Conservation (phyloP, 768 basidiomycete species). For the Suillus bovinus region DNA sequence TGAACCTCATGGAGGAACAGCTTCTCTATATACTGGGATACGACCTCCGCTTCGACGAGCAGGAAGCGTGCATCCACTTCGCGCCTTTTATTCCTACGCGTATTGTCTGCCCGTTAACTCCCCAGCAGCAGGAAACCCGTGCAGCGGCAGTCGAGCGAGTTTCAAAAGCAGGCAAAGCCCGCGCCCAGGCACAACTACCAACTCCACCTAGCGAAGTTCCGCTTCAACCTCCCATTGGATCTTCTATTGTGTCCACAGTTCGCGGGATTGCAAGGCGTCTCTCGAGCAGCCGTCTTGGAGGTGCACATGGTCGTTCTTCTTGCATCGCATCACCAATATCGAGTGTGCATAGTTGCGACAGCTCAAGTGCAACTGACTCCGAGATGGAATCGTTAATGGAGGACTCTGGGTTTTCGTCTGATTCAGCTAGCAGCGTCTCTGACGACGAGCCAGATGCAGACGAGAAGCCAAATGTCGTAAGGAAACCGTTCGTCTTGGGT, state of each 20-base stretch:
- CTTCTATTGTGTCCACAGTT: conserved; percentile 53
- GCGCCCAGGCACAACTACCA: conserved; percentile 48
- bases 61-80: conserved; percentile 72
- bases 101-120: conserved; percentile 21
- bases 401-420: conserved; percentile 57
- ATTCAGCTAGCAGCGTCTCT: conserved; percentile 48
- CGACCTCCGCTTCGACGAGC: conserved; percentile 87
- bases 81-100: conserved; percentile 57
- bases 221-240: conserved; percentile 27
- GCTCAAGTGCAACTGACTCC: conserved; percentile 48
- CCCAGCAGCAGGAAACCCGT: conserved; percentile 44
- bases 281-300: conserved; percentile 42
- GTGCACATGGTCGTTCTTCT: conserved; percentile 23
- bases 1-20: conserved; percentile 98
- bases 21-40: conserved; percentile 91
- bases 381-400: conserved; percentile 67
- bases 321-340: conserved; percentile 32
- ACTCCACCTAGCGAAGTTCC: conserved; percentile 42
- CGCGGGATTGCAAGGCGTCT: conserved; percentile 60
- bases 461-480: conserved; percentile 18
- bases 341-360: conserved; percentile 46
- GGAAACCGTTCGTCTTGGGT: conserved; percentile 47
- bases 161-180: conserved; percentile 51
- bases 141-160: conserved; percentile 56
- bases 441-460: conserved; percentile 42